phyloP scores from a whole-genome alignment of 345 rosid genomes.

The Geranium brycei region DNA sequence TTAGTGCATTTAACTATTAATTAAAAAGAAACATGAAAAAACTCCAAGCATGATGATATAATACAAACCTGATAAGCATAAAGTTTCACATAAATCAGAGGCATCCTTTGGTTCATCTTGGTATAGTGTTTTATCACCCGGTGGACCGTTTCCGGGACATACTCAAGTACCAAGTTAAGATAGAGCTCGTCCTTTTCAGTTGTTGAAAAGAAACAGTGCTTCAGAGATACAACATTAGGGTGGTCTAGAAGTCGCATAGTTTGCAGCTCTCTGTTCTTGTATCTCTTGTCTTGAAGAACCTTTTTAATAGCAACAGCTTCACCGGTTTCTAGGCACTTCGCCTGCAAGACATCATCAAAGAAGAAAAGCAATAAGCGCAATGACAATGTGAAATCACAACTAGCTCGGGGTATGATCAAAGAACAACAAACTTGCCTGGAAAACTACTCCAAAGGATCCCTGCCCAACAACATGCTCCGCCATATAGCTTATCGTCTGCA shows the following conservation, averaged over 20 bases:
- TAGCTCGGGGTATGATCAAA: not conserved
- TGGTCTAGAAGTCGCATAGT: conserved; percentile 19
- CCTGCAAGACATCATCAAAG: conserved; percentile 2
- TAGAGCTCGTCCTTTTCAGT: conserved; percentile 19
- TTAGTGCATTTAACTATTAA: too few species aligned
- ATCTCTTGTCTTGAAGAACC: conserved; percentile 22
- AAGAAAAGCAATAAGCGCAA: not conserved
- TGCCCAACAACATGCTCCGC: conserved; percentile 19
- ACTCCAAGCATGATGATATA: too few species aligned
- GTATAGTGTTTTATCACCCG: conserved; percentile 18
- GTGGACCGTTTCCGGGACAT: conserved; percentile 20
- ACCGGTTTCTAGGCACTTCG: conserved; percentile 20
- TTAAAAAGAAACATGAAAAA: too few species aligned
- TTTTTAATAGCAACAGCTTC: conserved; percentile 22
- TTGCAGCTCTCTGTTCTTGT: conserved; percentile 23
- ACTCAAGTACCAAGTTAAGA: conserved; percentile 19
- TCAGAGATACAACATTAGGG: conserved; percentile 19
- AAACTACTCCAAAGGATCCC: conserved; percentile 21
- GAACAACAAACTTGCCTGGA: conserved; percentile 8
- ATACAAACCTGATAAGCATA: conserved; percentile 17
- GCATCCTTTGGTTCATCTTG: conserved; percentile 19
- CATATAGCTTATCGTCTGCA: conserved; percentile 21
- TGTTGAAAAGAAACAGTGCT: conserved; percentile 19
- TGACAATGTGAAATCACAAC: not conserved
- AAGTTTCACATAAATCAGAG: conserved; percentile 16